Conservation (phyloP, 2,329 filamentous ascomycete species). For the Rutstroemia sydowiana region DNA sequence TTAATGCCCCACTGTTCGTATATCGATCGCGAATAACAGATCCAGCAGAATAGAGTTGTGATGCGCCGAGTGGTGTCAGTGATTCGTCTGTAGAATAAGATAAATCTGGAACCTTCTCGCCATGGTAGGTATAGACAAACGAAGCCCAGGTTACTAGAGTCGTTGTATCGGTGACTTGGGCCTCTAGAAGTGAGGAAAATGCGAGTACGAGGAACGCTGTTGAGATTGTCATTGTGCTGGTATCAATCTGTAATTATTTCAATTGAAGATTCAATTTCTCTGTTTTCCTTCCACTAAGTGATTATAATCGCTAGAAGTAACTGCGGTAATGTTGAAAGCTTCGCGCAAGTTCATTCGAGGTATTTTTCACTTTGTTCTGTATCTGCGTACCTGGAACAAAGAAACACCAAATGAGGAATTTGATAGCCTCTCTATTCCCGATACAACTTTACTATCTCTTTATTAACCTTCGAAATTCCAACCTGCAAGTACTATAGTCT, state of each 20-base stretch:
- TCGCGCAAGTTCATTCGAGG: too few relatives aligned
- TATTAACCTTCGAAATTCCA: too few relatives aligned
- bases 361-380: too few relatives aligned
- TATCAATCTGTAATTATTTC: background rate
- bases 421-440: too few relatives aligned
- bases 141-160: conserved; percentile 22
- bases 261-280: too few relatives aligned
- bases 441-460: too few relatives aligned
- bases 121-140: conserved; percentile 34
- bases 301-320: too few relatives aligned
- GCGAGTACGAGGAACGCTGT: conserved; percentile 10
- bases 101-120: conserved; percentile 43
- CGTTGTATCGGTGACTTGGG: conserved; percentile 12
- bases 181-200: conserved; percentile 10
- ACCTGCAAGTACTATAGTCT: too few relatives aligned
- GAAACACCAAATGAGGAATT: too few relatives aligned
- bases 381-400: too few relatives aligned
- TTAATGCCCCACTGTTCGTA: conserved; percentile 34
- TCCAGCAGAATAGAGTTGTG: conserved; percentile 45
- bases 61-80: conserved; percentile 47
- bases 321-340: too few relatives aligned
- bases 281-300: too few relatives aligned
- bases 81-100: conserved; percentile 25
- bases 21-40: conserved; percentile 43
- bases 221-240: background rate